Conservation (phyloP, 768 basidiomycete species). For the Tricholoma sp. region DNA sequence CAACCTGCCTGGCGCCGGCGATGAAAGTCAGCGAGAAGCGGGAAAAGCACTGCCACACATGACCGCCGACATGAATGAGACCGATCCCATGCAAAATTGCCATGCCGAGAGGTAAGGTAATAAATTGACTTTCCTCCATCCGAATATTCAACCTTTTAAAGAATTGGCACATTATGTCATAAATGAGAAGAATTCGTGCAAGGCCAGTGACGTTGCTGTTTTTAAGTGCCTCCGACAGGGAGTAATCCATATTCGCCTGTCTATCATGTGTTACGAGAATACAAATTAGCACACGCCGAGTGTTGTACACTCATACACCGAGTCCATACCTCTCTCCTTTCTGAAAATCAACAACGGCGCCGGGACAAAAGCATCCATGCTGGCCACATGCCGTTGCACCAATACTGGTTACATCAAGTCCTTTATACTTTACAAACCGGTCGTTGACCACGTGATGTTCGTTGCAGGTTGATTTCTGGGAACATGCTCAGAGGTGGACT, state of each 20-base stretch:
- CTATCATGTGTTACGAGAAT: background rate
- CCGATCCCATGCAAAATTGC: background rate
- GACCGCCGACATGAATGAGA: background rate
- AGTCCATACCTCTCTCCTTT: too few species aligned
- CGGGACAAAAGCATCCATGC: too few species aligned
- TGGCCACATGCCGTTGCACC: too few species aligned
- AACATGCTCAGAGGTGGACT: too few species aligned
- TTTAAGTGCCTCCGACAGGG: background rate
- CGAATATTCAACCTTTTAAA: background rate
- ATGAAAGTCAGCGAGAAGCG: constrained; percentile 18
- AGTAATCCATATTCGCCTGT: background rate
- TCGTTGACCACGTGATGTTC: too few species aligned
- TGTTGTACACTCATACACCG: too few species aligned
- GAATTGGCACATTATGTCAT: background rate
- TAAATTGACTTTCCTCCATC: background rate
- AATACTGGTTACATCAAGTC: too few species aligned
- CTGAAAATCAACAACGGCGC: too few species aligned
- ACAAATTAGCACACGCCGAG: too few species aligned
- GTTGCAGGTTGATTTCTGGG: too few species aligned
- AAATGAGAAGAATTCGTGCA: background rate
- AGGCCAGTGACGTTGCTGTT: background rate
- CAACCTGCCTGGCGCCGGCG: constrained; percentile 4
- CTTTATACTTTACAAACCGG: too few species aligned
- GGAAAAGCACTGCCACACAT: constrained; percentile 15
- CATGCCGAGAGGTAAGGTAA: background rate